Evolutionary conservation across 2,329 filamentous ascomycete genomes (phyloP).

Genomic region (Talaromyces sp.): DNA sequence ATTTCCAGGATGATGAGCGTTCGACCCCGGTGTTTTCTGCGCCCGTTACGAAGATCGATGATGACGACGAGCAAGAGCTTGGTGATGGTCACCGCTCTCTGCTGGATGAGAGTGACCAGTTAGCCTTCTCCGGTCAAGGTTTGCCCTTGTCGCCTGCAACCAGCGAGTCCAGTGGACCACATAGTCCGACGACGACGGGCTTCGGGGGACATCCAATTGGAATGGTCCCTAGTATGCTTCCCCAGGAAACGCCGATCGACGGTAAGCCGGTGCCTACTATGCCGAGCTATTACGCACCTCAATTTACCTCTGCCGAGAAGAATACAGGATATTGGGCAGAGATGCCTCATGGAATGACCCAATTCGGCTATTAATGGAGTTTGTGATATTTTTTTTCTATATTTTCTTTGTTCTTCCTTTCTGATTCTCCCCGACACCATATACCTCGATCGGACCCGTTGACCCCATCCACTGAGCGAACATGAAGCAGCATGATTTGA

Average conservation of each 20-base stretch:
- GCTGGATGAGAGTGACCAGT: constrained; percentile 11
- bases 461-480: too few species aligned
- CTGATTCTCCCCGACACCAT: not conserved
- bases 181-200: constrained; percentile 10
- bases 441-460: too few species aligned
- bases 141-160: constrained; percentile 23
- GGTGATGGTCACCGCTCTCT: constrained; percentile 3
- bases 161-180: constrained; percentile 26
- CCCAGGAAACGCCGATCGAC: constrained; percentile 8
- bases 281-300: constrained; percentile 18
- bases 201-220: constrained; percentile 15
- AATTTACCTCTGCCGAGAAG: constrained; percentile 16
- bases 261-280: constrained; percentile 17
- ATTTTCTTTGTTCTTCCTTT: not conserved
- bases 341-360: constrained; percentile 8
- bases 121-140: not conserved
- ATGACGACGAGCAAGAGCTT: constrained; percentile 6
- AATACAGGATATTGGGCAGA: constrained; percentile 19
- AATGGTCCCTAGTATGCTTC: constrained; percentile 11
- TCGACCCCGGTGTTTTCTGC: constrained; percentile 11
- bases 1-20: constrained; percentile 14
- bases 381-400: not conserved
- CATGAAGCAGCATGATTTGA: too few species aligned
- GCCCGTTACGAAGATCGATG: not conserved
- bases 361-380: constrained; percentile 20